These are phyloP conservation scores for Aspergillus sp. DNA, from an alignment of 2,329 filamentous ascomycete species.

Conservation along the genomic window DNA sequence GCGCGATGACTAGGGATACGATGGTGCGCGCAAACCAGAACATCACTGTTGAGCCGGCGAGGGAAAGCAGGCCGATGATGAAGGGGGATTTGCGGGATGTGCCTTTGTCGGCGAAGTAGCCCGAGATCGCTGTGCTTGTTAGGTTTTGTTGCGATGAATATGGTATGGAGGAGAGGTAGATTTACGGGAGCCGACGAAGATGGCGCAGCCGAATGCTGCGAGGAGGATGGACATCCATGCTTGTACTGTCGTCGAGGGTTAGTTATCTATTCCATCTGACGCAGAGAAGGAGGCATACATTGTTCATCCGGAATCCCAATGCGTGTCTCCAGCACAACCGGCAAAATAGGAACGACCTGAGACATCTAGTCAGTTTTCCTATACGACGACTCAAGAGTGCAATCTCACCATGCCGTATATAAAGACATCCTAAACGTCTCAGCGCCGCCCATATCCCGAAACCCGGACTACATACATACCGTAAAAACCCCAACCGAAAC, in stretches of 20 bases:
- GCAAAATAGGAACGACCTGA: conserved; percentile 61
- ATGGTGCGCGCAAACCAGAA: conserved; percentile 47
- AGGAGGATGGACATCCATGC: conserved; percentile 64
- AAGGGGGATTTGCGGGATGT: conserved; percentile 51
- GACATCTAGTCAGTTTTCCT: not conserved
- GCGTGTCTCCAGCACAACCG: conserved; percentile 50
- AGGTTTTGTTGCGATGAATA: not conserved
- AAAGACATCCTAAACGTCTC: conserved; percentile 29
- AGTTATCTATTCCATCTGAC: not conserved
- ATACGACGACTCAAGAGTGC: not conserved
- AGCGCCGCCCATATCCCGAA: not conserved
- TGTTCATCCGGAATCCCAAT: conserved; percentile 30
- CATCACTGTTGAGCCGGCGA: conserved; percentile 49
- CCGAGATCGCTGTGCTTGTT: conserved; percentile 18
- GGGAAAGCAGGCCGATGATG: conserved; percentile 47
- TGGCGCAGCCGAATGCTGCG: conserved; percentile 61
- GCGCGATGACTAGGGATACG: conserved; percentile 43
- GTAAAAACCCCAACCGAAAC: conserved; percentile 38
- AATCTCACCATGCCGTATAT: conserved; percentile 32
- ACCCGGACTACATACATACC: conserved; percentile 13
- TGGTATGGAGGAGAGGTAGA: not conserved
- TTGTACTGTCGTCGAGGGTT: conserved; percentile 43
- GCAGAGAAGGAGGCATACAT: conserved; percentile 30
- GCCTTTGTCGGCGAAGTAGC: conserved; percentile 46
- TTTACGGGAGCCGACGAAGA: conserved; percentile 45